Base-by-base conservation (phyloP, 129 eudicot genomes). In the Sambucus nigra region DNA sequence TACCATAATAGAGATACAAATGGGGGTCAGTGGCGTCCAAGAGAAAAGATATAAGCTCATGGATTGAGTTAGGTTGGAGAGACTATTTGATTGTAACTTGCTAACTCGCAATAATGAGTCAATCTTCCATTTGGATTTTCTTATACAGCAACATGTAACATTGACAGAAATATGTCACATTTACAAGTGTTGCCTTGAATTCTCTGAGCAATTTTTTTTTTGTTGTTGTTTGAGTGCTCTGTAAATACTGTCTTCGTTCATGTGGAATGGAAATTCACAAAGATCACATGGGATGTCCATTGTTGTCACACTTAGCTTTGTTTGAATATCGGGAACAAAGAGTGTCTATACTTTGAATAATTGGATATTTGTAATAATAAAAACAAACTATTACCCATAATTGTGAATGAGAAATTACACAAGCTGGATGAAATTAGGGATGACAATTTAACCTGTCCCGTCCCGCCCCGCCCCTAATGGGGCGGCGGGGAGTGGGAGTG, bases 31-130 rank as follows among this genome's bases (percentile, higher is more conserved):
- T 0, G 99, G 99, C 4, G 94, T 92, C 54, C 96, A 92, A 73
- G 99, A 86, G 83, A 92, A 92, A 68, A 60, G 96, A 77, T 86
- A 92, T 82, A 92, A 92, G 78, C 94, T 92, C 59, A 92, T 92
- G 99, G 81, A 80, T 57, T 84, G 71, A 75, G 47, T 26, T 5
- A 29, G 62, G 20, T 39, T 3, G 38, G 11, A 55, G 55, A 55
- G 9, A 9, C 61, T 29, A 29, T 68, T 53, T 32, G 50, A 49
- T 52, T 69, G 76, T 64, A 57, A 69, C 67, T 62, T 59, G 51
- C 61, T 31, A 53, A 74, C 72, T 47, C 68, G 44, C 27, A 41
- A 44, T 56, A 50, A 23, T 0, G 52, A 55, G 54, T 9, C 33
- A 51, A 42, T 25, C n/a, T 40, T 27, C 38, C 47, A 42, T 23